Evolutionary conservation across 2,329 filamentous ascomycete genomes (phyloP), one percentile per base, ranked within the genome.

Genomic region (Verticillium isaacii): DNA sequence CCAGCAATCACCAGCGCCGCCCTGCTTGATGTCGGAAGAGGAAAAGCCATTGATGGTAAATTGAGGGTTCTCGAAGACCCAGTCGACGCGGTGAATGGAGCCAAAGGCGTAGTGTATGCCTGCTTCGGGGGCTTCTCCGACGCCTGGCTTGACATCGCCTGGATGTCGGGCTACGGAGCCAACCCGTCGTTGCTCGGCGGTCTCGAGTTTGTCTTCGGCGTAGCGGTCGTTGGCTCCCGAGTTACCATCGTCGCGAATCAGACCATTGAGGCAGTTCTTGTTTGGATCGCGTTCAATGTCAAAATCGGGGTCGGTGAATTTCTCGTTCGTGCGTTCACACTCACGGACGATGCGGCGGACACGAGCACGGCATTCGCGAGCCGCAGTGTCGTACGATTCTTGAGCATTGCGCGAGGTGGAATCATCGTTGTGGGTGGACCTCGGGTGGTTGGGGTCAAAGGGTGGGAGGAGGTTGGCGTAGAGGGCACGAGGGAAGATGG

Each of bases 1-100:
- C 88, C 89, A 92, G 73, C 89, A 92, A 70, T 92, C 87, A 1
- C 89, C 89, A 65, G 83, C 82, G 11, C 64, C 64, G 23, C 77
- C 77, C 61, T 80, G 78, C 65, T 76, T 76, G 63, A 80, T 75
- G 41, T 80, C 77, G 1, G 77, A 74, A 52, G 73, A 71, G 12
- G 75, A 74, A 63, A 71, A 80, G 15, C 75, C 75, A 32, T 74
- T 72, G n/a, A 77, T 65, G 17, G 72, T 77, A 61, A 79, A 79
- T 56, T 74, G 72, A 0, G 77, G 76, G 11, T 70, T 71, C 55
- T 77, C 75, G 52, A 79, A 79, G 61, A 78, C 74, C 75, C 77
- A 79, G 60, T 78, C 75, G 14, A 80, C 65, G 6, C 78, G 74
- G 64, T 80, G 77, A 12, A 79, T 71, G 1, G 77, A 75, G n/a